Evolutionary conservation across 1,139 yeast genomes (phyloP), one percentile per base, ranked within the genome.

Genomic region (Pichia inconspicua): DNA sequence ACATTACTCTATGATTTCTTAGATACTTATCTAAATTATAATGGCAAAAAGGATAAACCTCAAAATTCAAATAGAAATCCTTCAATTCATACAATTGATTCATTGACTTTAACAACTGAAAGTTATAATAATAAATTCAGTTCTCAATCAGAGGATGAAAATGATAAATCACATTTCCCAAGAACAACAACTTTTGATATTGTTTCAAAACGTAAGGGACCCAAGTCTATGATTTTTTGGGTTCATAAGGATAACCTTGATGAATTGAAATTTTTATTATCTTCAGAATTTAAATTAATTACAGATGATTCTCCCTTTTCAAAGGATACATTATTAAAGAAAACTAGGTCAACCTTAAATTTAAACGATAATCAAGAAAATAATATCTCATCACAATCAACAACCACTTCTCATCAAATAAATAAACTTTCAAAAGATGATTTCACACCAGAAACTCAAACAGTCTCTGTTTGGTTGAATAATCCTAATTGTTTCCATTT

Each of bases 1-100:
- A 77, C 90, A 2, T 56, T 79, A 49, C 68, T 82, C 42, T 75
- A 77, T 53, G 82, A 80, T 53, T 72, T 78, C 7, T 55, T 78
- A 25, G 60, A 62, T 44, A 56, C 57, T 30, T 60, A 58, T 39
- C 36, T 50, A 17, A 46, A 47, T 37, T 12, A 36, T 12, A 6
- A 6, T 12, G 28, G 34, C 22, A 40, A 27, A 22, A 41, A n/a
- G 8, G 28, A 25, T 15, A 22, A 22, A 17, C 35, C 14, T 40
- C 42, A 5, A 25, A 15, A 5, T 4, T 5, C 11, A n/a, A 37
- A 48, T 5, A 47, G 53, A 15, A 50, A 56, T 31, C 45, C 50
- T 14, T 54, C 64, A 25, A 48, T 61, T 51, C 70, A 58, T 59
- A 66, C 63, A 53, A 63, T 61, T 62, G 76, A 65, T 59, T 67